These are phyloP conservation scores for Fusarium xylarioides DNA, from an alignment of 2,329 filamentous ascomycete species.

Conservation along the genomic window DNA sequence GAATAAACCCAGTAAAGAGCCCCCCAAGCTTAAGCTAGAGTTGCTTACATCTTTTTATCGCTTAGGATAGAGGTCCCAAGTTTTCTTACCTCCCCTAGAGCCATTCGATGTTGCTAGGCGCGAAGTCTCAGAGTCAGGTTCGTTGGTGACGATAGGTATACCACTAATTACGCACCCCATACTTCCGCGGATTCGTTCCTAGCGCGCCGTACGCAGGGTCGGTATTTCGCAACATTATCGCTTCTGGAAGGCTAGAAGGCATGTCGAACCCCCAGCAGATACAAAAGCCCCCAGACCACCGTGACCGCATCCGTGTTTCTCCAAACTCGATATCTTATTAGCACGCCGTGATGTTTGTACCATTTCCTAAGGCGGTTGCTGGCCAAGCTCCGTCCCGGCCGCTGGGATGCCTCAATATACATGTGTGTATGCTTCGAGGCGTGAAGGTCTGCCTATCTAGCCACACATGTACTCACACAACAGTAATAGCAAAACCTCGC, in stretches of 20 bases:
- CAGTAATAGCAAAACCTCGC: neutral
- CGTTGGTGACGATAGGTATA: slow-evolving; percentile 5
- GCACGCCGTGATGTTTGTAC: too few relatives aligned
- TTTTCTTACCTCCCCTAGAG: neutral
- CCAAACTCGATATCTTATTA: neutral
- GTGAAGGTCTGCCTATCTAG: neutral
- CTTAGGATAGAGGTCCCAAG: neutral
- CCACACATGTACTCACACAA: neutral
- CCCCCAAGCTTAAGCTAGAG: neutral
- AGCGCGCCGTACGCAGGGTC: slow-evolving; percentile 12
- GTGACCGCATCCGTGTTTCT: neutral
- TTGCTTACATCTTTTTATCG: neutral
- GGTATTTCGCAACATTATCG: neutral
- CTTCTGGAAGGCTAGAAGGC: slow-evolving; percentile 33
- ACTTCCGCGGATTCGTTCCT: slow-evolving; percentile 25
- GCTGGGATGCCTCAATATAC: neutral
- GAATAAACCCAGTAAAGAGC: neutral
- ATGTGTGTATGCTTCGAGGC: neutral
- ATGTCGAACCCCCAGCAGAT: neutral
- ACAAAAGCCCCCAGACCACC: neutral
- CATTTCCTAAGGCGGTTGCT: neutral
- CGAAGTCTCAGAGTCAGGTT: slow-evolving; percentile 7
- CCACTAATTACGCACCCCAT: slow-evolving; percentile 34
- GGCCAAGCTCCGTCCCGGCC: slow-evolving; percentile 5
- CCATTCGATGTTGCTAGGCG: neutral